Base-by-base conservation (phyloP, 441 rosid genomes). In the Geranium incanum region DNA sequence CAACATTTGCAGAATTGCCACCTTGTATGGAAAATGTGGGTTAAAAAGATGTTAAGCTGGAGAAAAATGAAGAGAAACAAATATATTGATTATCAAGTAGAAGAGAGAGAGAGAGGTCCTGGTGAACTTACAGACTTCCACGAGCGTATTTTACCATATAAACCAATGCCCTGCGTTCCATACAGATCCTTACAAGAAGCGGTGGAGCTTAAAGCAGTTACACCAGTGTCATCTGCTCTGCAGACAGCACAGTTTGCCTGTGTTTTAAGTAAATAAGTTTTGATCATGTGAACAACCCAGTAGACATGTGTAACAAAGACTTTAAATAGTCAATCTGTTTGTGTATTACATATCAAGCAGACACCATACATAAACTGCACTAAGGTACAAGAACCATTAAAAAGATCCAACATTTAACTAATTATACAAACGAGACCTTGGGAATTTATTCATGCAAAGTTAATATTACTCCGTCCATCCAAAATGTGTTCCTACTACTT, bases 181-280 rank as follows among this genome's bases (percentile, higher is more conserved):
- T 83, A 84, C 74, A 92, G 73, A 78, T 95, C 98, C 81, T 92
- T 95, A 77, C 91, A 88, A 83, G 98, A 85, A 80, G 88, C 77
- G 76, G 96, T 84, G 69, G 91, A 87, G 75, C 96, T 86, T 86
- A 95, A 85, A 78, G 86, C 77, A 71, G 92, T 91, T 71, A 92
- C 95, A 73, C 93, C 97, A 78, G 88, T 87, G 77, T 90, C 95
- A 80, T 95, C 99, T 70, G 93, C 96, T 84, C 83, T 95, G 82
- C 99, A 91, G 74, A 92, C 97, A 70, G 96, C 90, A 82, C 89
- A 91, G 79, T 89, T 95, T 39, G 95, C 98, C 99, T 95, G 84
- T 77, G 79, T 13, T 74, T 78, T 70, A 50, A 36, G 63, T 8
- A 45, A 64, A 48, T 23, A 60, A 60, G 36, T 19, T 21, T 60